phyloP scores from a whole-genome alignment of 2,329 filamentous ascomycete species.

The Talaromyces sp. region DNA sequence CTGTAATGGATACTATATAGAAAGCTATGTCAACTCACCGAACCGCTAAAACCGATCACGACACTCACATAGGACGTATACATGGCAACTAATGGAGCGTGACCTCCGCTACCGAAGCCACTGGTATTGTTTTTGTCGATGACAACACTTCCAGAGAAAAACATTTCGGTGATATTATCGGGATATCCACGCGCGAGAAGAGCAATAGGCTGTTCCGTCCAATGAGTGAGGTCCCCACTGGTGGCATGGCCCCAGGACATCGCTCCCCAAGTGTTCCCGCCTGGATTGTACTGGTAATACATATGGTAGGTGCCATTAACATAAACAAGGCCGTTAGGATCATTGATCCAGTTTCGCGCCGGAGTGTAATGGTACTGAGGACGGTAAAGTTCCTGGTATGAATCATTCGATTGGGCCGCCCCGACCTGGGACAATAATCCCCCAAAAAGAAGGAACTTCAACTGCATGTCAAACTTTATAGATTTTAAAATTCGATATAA shows the following conservation, averaged over 20 bases:
- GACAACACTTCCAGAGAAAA: slow-evolving; percentile 54
- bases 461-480: not conserved
- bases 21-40: not conserved
- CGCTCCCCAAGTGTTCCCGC: slow-evolving; percentile 15
- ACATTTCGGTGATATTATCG: slow-evolving; percentile 37
- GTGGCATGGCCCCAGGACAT: slow-evolving; percentile 23
- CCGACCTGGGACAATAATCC: not conserved
- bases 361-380: slow-evolving; percentile 14
- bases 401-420: not conserved
- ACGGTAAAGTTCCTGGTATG: slow-evolving; percentile 9
- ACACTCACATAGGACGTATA: slow-evolving; percentile 41
- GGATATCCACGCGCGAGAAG: slow-evolving; percentile 41
- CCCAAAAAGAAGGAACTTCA: not conserved
- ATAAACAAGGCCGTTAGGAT: slow-evolving; percentile 20
- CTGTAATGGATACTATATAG: slow-evolving; percentile 14
- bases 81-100: slow-evolving; percentile 59
- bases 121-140: slow-evolving; percentile 61
- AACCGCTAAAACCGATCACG: not conserved
- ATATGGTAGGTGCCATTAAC: slow-evolving; percentile 16
- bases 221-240: slow-evolving; percentile 45
- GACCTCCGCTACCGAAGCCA: slow-evolving; percentile 58
- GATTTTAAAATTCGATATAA: not conserved
- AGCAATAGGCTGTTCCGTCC: slow-evolving; percentile 60
- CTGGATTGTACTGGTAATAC: slow-evolving; percentile 21
- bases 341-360: slow-evolving; percentile 17